Conservation (phyloP, 2,329 filamentous ascomycete genomes). For the Apiospora hydei region DNA sequence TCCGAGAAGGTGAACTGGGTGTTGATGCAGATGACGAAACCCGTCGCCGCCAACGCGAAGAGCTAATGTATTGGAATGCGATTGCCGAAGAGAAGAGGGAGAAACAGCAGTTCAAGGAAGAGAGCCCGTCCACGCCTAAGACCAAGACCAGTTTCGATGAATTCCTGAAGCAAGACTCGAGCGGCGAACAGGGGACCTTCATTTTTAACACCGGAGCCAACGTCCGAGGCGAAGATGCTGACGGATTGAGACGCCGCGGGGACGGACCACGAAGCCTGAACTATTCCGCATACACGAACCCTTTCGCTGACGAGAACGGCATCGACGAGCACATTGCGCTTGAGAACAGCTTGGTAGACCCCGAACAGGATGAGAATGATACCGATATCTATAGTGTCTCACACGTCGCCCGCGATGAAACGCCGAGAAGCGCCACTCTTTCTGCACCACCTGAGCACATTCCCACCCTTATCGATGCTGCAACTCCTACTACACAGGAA, state of each 20-base stretch:
- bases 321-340: conserved; percentile 56
- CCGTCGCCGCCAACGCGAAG: conserved; percentile 66
- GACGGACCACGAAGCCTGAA: conserved; percentile 56
- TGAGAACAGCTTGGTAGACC: conserved; percentile 52
- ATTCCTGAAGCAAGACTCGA: conserved; percentile 59
- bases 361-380: conserved; percentile 54
- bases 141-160: conserved; percentile 61
- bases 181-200: conserved; percentile 61
- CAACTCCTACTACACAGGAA: conserved; percentile 31
- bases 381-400: conserved; percentile 67
- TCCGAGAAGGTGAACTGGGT: conserved; percentile 48
- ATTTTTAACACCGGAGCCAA: conserved; percentile 66
- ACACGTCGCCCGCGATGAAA: conserved; percentile 45
- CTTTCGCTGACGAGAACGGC: conserved; percentile 64
- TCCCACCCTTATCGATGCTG: conserved; percentile 45
- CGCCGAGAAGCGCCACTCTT: conserved; percentile 30
- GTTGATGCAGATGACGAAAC: conserved; percentile 70
- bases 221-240: conserved; percentile 44
- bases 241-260: conserved; percentile 57
- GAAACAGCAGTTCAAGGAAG: background rate
- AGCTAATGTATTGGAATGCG: conserved; percentile 71
- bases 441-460: conserved; percentile 35
- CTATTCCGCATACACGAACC: conserved; percentile 60
- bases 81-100: conserved; percentile 57
- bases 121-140: conserved; percentile 29